phyloP scores from a whole-genome alignment of 73 alveolate genomes.

The Paramecium octaurelia region DNA sequence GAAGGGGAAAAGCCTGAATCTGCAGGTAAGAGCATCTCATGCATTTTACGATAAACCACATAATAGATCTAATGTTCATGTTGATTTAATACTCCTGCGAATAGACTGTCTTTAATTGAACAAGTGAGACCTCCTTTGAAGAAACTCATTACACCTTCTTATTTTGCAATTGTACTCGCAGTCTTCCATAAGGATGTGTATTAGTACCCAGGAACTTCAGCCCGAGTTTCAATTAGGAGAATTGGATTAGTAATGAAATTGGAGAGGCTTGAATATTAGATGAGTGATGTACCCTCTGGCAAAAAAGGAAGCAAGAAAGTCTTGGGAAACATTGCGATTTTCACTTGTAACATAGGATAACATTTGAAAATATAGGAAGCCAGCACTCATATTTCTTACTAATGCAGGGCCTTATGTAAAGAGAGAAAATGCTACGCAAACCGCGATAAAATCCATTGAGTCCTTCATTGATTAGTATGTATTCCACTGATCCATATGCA shows the following conservation, averaged over 20 bases:
- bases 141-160: constrained; percentile 21
- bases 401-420: constrained; percentile 44
- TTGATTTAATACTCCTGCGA: constrained; percentile 30
- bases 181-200: not conserved
- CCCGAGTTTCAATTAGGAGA: constrained; percentile 26
- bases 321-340: not conserved
- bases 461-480: constrained; percentile 43
- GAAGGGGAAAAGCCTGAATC: not conserved
- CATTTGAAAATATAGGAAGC: constrained; percentile 40
- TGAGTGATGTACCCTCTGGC: constrained; percentile 35
- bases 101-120: constrained; percentile 47
- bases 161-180: not conserved
- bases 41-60: constrained; percentile 21
- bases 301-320: constrained; percentile 15
- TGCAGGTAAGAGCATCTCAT: not conserved
- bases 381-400: constrained; percentile 48
- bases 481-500: not conserved
- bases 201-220: constrained; percentile 45
- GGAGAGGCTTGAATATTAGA: not conserved
- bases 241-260: constrained; percentile 52
- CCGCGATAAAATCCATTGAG: constrained; percentile 48
- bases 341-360: not conserved
- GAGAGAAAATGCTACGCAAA: not conserved
- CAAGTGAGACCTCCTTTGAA: constrained; percentile 50
- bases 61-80: constrained; percentile 8